A percentile compares a stretch with the other conserved stretches of the same genome.
Conservation (phyloP, 768 basidiomycete species). For the Phlegmacium glaucopus region DNA sequence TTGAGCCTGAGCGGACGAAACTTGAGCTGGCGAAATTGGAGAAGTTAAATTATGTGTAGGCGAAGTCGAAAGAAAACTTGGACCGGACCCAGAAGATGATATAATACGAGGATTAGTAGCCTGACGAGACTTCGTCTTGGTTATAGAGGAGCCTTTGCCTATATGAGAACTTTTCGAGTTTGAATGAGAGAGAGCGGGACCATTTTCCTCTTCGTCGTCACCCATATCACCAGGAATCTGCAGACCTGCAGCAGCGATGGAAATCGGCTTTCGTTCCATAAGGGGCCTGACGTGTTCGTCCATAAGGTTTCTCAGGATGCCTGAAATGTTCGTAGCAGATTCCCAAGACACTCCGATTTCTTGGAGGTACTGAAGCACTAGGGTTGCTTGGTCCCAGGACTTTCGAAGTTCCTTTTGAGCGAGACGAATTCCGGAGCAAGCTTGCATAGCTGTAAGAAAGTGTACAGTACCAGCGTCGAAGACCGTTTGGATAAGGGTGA, state of each 20-base stretch:
- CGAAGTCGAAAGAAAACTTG: conserved; percentile 1
- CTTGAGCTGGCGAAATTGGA: conserved; percentile 12
- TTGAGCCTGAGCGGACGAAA: not conserved
- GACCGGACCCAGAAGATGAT: not conserved
- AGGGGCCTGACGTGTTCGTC: conserved; percentile 40
- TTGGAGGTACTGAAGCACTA: conserved; percentile 47
- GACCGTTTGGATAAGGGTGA: conserved; percentile 53
- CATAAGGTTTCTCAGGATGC: conserved; percentile 42
- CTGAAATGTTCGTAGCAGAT: conserved; percentile 46
- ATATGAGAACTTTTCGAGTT: conserved; percentile 7
- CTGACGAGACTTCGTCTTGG: conserved; percentile 9
- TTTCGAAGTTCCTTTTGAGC: conserved; percentile 44
- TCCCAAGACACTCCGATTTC: conserved; percentile 55
- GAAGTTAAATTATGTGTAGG: conserved; percentile 9
- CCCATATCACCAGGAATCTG: conserved; percentile 7
- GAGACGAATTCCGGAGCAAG: conserved; percentile 43
- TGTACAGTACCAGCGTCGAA: conserved; percentile 61
- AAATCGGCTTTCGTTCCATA: conserved; percentile 27
- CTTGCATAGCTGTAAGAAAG: conserved; percentile 51
- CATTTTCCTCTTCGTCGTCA: conserved; percentile 14
- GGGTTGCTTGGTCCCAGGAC: conserved; percentile 39
- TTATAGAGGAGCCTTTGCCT: conserved; percentile 9
- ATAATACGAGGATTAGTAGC: conserved; percentile 10
- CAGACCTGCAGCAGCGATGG: conserved; percentile 7
- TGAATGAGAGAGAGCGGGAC: conserved; percentile 5